phyloP scores from a whole-genome alignment of 495 filamentous ascomycete species.

The Neurospora sublineolata region DNA sequence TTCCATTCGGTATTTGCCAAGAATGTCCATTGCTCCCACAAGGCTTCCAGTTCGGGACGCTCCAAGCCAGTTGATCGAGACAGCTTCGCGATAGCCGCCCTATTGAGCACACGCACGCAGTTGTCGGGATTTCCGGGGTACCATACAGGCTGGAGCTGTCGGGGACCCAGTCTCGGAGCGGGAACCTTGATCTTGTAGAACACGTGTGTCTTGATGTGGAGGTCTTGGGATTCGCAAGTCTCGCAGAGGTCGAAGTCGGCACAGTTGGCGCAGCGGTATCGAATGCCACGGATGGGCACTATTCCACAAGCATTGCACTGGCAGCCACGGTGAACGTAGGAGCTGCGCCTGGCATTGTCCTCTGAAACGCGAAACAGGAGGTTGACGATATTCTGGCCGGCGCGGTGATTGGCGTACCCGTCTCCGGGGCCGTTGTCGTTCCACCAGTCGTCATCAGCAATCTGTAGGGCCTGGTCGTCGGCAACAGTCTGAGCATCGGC shows the following conservation, averaged over 20 bases:
- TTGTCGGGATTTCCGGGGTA: constrained; percentile 79
- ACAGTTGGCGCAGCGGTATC: constrained; percentile 88
- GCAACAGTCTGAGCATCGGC: constrained; percentile 45
- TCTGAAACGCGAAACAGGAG: constrained; percentile 71
- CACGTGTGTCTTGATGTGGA: constrained; percentile 84
- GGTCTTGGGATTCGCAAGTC: constrained; percentile 70
- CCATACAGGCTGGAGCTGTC: constrained; percentile 66
- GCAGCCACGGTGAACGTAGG: constrained; percentile 89
- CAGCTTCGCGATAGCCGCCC: constrained; percentile 50
- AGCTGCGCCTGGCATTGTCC: constrained; percentile 69
- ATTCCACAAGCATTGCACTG: constrained; percentile 78
- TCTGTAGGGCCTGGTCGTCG: constrained; percentile 45
- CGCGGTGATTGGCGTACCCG: constrained; percentile 36
- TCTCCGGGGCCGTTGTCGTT: constrained; percentile 26
- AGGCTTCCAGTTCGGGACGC: constrained; percentile 72
- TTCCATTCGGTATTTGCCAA: constrained; percentile 77
- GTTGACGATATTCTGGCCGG: constrained; percentile 61
- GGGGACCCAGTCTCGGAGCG: constrained; percentile 33
- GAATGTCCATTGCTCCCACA: constrained; percentile 94
- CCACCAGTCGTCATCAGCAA: constrained; percentile 37
- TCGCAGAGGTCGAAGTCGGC: constrained; percentile 87
- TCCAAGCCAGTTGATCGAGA: constrained; percentile 66
- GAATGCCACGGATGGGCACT: constrained; percentile 78
- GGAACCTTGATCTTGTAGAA: constrained; percentile 72
- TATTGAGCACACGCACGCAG: constrained; percentile 47